Percentiles rank a stretch among this genome's conserved stretches.
phyloP scores from a whole-genome alignment of 805 yeast genomes.

The Candida odintsovae region DNA sequence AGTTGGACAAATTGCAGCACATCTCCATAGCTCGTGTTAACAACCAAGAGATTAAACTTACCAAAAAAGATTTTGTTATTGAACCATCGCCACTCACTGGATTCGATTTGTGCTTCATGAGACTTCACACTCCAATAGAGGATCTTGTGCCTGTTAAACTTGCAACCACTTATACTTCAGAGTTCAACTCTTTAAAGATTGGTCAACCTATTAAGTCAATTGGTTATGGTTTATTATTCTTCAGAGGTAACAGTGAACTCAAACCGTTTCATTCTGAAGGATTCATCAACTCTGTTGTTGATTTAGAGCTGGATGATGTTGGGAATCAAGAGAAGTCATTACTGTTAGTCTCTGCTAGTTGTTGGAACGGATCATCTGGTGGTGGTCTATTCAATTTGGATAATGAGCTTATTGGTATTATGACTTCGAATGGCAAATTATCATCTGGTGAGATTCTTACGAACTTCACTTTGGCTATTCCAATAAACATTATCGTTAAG shows the following conservation, averaged over 20 bases:
- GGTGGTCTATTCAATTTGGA: slow-evolving; percentile 22
- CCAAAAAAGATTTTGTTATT: slow-evolving; percentile 9
- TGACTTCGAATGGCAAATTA: slow-evolving; percentile 26
- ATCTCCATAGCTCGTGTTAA: slow-evolving; percentile 11
- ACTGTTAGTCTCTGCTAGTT: slow-evolving; percentile 22
- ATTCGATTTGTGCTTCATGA: slow-evolving; percentile 23
- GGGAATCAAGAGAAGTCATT: slow-evolving; percentile 7
- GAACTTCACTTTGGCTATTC: slow-evolving; percentile 23
- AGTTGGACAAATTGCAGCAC: slow-evolving; percentile 7
- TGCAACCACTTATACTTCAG: slow-evolving; percentile 1
- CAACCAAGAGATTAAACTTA: slow-evolving; percentile 2
- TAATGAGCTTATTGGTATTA: slow-evolving; percentile 22
- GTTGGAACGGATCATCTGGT: slow-evolving; percentile 28
- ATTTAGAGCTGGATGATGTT: slow-evolving; percentile 8
- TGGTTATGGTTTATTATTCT: slow-evolving; percentile 23
- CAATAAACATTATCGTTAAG: slow-evolving; percentile 20
- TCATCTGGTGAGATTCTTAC: slow-evolving; percentile 23
- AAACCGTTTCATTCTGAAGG: slow-evolving; percentile 21
- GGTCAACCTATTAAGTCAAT: slow-evolving; percentile 18
- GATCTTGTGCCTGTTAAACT: slow-evolving; percentile 11
- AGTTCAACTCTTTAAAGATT: slow-evolving; percentile 4
- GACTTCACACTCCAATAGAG: slow-evolving; percentile 4
- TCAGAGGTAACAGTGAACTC: slow-evolving; percentile 3
- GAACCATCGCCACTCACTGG: slow-evolving; percentile 17
- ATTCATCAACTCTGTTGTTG: slow-evolving; percentile 12